Base-by-base conservation (phyloP, 352 stramenopile genomes). In the Pythium brachiatum region DNA sequence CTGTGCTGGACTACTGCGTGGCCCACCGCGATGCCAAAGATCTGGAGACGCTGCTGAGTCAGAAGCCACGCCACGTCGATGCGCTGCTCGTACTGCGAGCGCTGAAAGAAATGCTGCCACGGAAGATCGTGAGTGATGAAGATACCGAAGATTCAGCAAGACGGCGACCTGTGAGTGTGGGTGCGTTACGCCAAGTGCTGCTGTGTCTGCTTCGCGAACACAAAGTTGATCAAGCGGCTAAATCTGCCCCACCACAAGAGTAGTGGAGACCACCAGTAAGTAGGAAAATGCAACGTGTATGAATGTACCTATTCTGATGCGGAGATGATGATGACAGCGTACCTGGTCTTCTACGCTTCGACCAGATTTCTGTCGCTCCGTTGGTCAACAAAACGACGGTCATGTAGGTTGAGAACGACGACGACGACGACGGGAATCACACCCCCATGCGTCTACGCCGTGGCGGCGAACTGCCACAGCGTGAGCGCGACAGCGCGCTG, bases 401-500 rank as follows among this genome's bases (percentile, higher is more conserved):
- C 23, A 15, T 34, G 25, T 15, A 7, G 23, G 11, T 20, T 8
- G 23, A 27, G 23, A 51, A 20, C 23, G 8, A n/a, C 21, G 21
- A n/a, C 29, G 29, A 34, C 5, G 29, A 34, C 5, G 29, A 34
- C 29, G 5, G 9, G 5, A 9, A 34, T 34, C 29, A 34, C 29
- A 34, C 29, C 9, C 9, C 9, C 29, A n/a, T 48, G 12, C 46
- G 46, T 34, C 26, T 55, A 27, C 41, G 43, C 61, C 15, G 29
- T n/a, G 18, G 56, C 59, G 26, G 75, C 66, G 20, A 81, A 69
- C 59, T 95, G 80, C 86, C 85, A 96, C 12, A 94, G 73, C 57
- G 89, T 76, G 60, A 96, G 73, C 36, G 85, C 87, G 18, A 96
- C 83, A 0, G 83, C 88, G 25, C 87, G 85, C 63, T 96, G 82